Conservation (phyloP, 1,284 basidiomycete species). For the Ganoderma leucocontextum region DNA sequence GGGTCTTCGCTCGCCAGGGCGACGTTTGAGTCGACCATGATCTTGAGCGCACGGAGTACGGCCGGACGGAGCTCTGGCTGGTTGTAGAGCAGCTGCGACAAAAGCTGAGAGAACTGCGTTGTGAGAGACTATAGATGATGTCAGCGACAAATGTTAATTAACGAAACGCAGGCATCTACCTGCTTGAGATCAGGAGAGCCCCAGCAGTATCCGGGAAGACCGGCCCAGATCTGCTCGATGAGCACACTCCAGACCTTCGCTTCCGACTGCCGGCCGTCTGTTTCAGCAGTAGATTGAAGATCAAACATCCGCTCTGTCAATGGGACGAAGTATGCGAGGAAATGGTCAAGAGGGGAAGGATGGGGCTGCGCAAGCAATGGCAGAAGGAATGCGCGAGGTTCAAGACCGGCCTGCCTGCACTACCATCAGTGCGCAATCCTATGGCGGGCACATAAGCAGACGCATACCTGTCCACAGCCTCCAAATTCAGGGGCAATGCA, state of each 20-base stretch:
- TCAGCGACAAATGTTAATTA: neutral
- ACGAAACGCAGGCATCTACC: constrained; percentile 42
- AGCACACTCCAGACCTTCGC: constrained; percentile 95
- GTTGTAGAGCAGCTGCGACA: constrained; percentile 91
- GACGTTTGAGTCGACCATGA: constrained; percentile 81
- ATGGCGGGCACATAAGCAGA: neutral
- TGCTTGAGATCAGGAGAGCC: constrained; percentile 64
- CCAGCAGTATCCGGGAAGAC: constrained; percentile 87
- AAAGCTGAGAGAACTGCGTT: constrained; percentile 82
- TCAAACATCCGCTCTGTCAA: constrained; percentile 95
- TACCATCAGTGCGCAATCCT: constrained; percentile 11
- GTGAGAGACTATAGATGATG: constrained; percentile 64
- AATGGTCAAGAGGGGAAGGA: constrained; percentile 86
- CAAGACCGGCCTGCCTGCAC: constrained; percentile 63
- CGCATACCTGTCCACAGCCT: constrained; percentile 78
- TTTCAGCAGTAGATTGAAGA: constrained; percentile 80
- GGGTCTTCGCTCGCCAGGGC: constrained; percentile 49
- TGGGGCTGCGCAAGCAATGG: constrained; percentile 88
- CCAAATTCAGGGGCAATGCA: constrained; percentile 87
- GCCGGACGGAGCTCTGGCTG: constrained; percentile 87
- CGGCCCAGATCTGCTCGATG: constrained; percentile 93
- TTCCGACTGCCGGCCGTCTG: constrained; percentile 78
- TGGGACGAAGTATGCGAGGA: constrained; percentile 91
- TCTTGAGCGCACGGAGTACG: constrained; percentile 84
- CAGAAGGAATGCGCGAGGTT: constrained; percentile 90